These are phyloP conservation scores for Rosa chinensis DNA, from an alignment of 306 rosid genomes.

Conservation along the genomic window DNA sequence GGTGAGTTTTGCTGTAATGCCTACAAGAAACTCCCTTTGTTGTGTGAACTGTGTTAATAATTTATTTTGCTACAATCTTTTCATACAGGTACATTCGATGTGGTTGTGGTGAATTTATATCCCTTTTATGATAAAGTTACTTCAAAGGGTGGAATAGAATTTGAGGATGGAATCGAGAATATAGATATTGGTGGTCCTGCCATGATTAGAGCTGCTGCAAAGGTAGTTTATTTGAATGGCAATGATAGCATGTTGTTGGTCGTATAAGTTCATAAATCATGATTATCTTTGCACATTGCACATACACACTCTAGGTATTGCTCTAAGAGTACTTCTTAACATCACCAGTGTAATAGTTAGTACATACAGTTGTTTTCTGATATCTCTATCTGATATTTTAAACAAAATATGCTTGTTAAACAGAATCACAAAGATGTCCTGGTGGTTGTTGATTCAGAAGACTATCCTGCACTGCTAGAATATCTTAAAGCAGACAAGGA, in stretches of 20 bases:
- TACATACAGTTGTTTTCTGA: neutral
- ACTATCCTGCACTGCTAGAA: conserved; percentile 70
- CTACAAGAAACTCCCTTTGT: neutral
- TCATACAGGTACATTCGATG: conserved; percentile 78
- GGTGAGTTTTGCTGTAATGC: conserved; percentile 44
- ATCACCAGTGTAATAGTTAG: neutral
- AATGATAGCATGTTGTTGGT: neutral
- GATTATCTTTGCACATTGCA: neutral
- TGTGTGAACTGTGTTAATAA: neutral
- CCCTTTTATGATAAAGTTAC: conserved; percentile 90
- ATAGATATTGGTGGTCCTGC: conserved; percentile 98
- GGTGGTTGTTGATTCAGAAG: conserved; percentile 90
- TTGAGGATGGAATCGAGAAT: conserved; percentile 94
- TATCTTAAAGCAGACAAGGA: conserved; percentile 65
- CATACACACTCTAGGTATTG: neutral
- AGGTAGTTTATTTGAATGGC: conserved; percentile 51
- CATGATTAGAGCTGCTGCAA: conserved; percentile 96
- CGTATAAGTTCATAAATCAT: neutral
- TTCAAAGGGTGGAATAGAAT: conserved; percentile 59
- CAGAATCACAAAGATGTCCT: conserved; percentile 94
- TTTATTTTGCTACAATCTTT: neutral
- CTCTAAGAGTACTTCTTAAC: neutral
- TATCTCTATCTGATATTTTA: conserved; percentile 15
- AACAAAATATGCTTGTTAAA: conserved; percentile 24
- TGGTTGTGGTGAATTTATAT: conserved; percentile 89